These are phyloP conservation scores for Mycena epipterygia DNA, from an alignment of 768 basidiomycete species.

Conservation along the genomic window DNA sequence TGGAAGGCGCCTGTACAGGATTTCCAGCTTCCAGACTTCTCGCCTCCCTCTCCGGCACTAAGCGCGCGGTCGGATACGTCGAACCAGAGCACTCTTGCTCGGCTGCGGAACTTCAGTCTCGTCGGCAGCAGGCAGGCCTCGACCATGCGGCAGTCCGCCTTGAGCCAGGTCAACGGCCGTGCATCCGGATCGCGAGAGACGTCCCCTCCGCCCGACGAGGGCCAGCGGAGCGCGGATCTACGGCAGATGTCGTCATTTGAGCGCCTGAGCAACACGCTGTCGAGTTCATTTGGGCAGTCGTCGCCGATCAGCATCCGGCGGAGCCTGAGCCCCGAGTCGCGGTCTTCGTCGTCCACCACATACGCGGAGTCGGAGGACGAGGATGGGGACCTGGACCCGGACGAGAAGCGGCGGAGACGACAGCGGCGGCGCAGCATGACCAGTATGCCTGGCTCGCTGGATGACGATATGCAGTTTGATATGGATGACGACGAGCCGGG, in stretches of 20 bases:
- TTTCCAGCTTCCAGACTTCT: constrained; percentile 81
- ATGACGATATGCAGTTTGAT: constrained; percentile 67
- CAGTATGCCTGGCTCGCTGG: constrained; percentile 90
- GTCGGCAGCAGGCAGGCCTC: constrained; percentile 61
- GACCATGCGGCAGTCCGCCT: constrained; percentile 26
- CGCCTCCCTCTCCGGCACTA: constrained; percentile 92
- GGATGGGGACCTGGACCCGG: constrained; percentile 61
- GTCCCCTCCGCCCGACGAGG: constrained; percentile 48
- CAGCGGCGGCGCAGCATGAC: constrained; percentile 74
- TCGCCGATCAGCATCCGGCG: constrained; percentile 54
- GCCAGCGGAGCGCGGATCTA: constrained; percentile 58
- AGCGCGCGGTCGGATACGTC: constrained; percentile 94
- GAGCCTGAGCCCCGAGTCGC: constrained; percentile 68
- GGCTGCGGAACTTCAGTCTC: constrained; percentile 85
- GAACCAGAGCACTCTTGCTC: constrained; percentile 76
- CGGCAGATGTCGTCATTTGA: constrained; percentile 86
- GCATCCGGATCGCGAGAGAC: constrained; percentile 38
- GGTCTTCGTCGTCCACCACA: constrained; percentile 65
- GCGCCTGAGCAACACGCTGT: constrained; percentile 71
- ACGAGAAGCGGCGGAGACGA: constrained; percentile 54
- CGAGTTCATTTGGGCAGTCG: constrained; percentile 45
- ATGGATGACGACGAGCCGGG: constrained; percentile 65
- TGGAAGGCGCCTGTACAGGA: constrained; percentile 90
- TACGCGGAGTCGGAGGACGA: constrained; percentile 68
- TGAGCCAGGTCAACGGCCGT: constrained; percentile 30